phyloP scores from a whole-genome alignment of 805 yeast genomes.

The Candida chauliodis region DNA sequence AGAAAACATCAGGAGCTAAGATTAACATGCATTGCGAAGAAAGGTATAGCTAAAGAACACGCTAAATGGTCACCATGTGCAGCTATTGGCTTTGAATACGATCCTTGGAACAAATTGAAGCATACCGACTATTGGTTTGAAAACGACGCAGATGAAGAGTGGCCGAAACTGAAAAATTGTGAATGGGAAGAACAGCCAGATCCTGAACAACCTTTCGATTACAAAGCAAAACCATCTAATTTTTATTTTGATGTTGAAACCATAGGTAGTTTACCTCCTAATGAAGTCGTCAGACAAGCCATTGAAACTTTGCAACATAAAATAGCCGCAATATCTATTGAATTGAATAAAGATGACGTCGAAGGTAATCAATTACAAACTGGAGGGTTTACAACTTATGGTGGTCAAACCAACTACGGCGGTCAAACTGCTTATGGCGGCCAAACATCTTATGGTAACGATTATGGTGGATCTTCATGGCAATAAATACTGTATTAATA shows the following conservation, averaged over 20 bases:
- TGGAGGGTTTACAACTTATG: conserved; percentile 48
- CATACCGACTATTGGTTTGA: conserved; percentile 98
- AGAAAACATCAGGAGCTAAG: conserved; percentile 89
- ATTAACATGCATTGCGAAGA: conserved; percentile 90
- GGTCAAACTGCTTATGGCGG: conserved; percentile 29
- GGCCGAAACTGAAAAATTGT: conserved; percentile 88
- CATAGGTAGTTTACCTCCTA: conserved; percentile 83
- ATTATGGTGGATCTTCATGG: conserved; percentile 33
- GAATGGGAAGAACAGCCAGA: conserved; percentile 96
- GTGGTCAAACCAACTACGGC: conserved; percentile 28
- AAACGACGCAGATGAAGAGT: conserved; percentile 79
- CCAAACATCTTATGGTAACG: conserved; percentile 13
- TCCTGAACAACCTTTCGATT: conserved; percentile 83
- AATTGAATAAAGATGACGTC: conserved; percentile 48
- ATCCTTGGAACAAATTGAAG: conserved; percentile 96
- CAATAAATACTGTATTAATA: conserved; percentile 7
- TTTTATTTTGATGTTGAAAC: conserved; percentile 91
- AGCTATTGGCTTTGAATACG: conserved; percentile 94
- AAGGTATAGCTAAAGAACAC: conserved; percentile 96
- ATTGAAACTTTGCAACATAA: conserved; percentile 83
- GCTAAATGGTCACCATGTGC: conserved; percentile 98
- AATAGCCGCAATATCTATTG: conserved; percentile 80
- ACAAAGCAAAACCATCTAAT: conserved; percentile 71
- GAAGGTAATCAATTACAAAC: conserved; percentile 34
- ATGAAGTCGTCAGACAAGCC: conserved; percentile 83